These are phyloP conservation scores for Tarenaya hassleriana DNA, from an alignment of 345 rosid species.

Conservation along the genomic window DNA sequence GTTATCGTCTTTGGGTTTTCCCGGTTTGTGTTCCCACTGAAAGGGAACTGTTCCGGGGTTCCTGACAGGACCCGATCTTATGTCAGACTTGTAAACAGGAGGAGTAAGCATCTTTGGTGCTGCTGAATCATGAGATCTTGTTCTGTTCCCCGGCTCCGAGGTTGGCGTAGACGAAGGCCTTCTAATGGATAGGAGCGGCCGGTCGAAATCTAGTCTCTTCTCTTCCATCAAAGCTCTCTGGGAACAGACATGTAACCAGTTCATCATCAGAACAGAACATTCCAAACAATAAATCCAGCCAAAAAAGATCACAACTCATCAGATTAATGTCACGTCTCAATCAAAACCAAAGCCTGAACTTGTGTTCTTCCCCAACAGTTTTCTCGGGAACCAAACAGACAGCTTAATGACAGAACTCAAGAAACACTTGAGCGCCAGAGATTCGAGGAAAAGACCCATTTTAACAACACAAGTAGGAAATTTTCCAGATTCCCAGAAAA, in stretches of 20 bases:
- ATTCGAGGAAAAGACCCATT: too few species aligned
- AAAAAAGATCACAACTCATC: too few species aligned
- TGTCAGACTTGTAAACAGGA: conserved; percentile 60
- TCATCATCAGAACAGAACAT: conserved; percentile 13
- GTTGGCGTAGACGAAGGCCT: conserved; percentile 36
- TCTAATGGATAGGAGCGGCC: conserved; percentile 72
- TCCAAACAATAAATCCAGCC: too few species aligned
- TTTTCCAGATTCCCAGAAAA: too few species aligned
- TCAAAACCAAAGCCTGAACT: too few species aligned
- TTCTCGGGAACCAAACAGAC: too few species aligned
- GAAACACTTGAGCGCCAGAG: too few species aligned
- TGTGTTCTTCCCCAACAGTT: too few species aligned
- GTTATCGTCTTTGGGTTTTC: conserved; percentile 62
- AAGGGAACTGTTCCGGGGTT: conserved; percentile 88
- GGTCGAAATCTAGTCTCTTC: conserved; percentile 70
- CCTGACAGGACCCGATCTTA: conserved; percentile 83
- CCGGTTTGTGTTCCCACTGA: conserved; percentile 81
- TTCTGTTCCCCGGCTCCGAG: conserved; percentile 37
- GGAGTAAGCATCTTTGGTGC: conserved; percentile 15
- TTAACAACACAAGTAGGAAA: too few species aligned
- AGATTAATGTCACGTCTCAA: too few species aligned
- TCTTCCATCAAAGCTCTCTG: conserved; percentile 61
- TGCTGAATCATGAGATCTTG: conserved; percentile 33
- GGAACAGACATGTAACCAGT: conserved; percentile 24
- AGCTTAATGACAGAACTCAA: too few species aligned